Evolutionary conservation across 169 alveolate species (phyloP).

Genomic region (Eimeria acervulina): DNA sequence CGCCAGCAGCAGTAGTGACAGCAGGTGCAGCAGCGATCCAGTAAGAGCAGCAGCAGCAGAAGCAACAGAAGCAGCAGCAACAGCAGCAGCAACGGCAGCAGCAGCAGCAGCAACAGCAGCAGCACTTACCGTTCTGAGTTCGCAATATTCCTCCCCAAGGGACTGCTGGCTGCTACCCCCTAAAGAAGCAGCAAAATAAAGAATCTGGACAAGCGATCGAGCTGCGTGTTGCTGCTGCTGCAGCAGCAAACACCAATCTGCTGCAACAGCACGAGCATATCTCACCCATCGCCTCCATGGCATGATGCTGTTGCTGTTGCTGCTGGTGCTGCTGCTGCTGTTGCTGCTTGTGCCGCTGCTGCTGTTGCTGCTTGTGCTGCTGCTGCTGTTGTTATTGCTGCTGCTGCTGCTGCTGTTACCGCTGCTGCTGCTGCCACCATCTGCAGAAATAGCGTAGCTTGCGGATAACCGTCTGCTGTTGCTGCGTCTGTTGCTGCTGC

Average conservation of each 20-base stretch:
- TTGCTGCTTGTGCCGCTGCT: background rate
- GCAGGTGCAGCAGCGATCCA: conserved; percentile 11
- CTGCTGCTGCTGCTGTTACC: background rate
- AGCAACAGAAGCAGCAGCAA: conserved; percentile 1
- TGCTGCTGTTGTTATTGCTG: background rate
- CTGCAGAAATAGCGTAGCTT: background rate
- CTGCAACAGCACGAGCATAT: background rate
- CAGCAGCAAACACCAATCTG: conserved; percentile 37
- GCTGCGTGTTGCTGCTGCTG: conserved; percentile 4
- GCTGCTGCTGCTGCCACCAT: conserved; percentile 29
- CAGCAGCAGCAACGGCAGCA: background rate
- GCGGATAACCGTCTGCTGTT: conserved; percentile 29
- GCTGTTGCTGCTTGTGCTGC: conserved; percentile 38
- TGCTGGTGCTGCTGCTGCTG: background rate
- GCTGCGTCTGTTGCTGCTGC: conserved; percentile 13
- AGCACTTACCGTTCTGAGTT: conserved; percentile 10
- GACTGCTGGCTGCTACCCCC: conserved; percentile 41
- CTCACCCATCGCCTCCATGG: background rate
- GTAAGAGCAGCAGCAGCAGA: background rate
- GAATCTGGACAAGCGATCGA: background rate
- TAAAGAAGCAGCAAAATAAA: conserved; percentile 30
- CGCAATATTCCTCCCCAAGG: conserved; percentile 48
- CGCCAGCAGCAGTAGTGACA: conserved; percentile 4
- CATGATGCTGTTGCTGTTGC: background rate
- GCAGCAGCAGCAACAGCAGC: conserved; percentile 30